phyloP scores from a whole-genome alignment of 257 asterid genomes.

The Scutellaria barbata region DNA sequence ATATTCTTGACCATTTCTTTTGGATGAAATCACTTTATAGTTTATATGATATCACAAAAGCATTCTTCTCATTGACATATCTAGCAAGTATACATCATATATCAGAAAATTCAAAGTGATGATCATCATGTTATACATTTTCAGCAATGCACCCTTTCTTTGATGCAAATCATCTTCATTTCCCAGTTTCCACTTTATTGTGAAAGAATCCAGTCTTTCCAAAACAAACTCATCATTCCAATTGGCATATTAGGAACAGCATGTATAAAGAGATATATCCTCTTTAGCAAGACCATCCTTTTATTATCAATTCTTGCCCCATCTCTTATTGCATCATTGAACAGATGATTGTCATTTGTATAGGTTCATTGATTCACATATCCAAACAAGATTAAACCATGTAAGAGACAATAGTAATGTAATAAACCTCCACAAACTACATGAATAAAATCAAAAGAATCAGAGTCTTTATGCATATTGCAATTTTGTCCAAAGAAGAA shows the following conservation, averaged over 20 bases:
- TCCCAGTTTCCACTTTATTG: not conserved
- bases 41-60: not conserved
- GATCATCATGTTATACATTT: too few relatives aligned
- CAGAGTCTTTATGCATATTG: constrained; percentile 38
- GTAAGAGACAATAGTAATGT: too few relatives aligned
- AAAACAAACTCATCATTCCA: not conserved
- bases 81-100: not conserved
- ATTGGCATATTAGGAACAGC: not conserved
- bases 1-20: not conserved
- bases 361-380: too few relatives aligned
- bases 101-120: not conserved
- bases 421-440: constrained; percentile 31
- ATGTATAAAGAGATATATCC: too few relatives aligned
- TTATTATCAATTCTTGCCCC: too few relatives aligned
- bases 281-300: too few relatives aligned
- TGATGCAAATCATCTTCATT: not conserved
- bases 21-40: not conserved
- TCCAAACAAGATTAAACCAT: too few relatives aligned
- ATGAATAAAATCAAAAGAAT: constrained; percentile 50
- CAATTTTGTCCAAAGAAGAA: constrained; percentile 42
- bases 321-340: not conserved
- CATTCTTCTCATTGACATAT: not conserved
- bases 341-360: not conserved
- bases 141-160: not conserved
- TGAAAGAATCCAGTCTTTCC: not conserved